These are phyloP conservation scores for Vitellaria paradoxa DNA, from an alignment of 179 eudicot species.

Conservation along the genomic window DNA sequence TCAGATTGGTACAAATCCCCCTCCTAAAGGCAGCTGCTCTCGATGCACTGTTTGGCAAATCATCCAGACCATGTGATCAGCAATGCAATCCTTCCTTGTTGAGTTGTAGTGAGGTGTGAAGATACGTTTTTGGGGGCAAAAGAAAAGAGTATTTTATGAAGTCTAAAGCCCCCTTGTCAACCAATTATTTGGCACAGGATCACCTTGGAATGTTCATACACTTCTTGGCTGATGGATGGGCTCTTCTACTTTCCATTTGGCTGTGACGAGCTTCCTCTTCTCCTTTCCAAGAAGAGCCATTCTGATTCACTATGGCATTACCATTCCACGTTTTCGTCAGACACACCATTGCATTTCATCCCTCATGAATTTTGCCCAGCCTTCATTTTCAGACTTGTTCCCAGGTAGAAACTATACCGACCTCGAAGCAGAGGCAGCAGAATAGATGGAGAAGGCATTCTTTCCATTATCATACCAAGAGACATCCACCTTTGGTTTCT, in stretches of 20 bases:
- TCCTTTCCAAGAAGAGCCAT: conserved; percentile 58
- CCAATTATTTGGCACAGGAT: conserved; percentile 83
- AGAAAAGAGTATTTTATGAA: conserved; percentile 29
- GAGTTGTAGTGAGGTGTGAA: conserved; percentile 27
- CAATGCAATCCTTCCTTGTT: conserved; percentile 11
- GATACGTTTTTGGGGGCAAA: conserved; percentile 20
- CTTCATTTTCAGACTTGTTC: conserved; percentile 43
- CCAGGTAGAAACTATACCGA: conserved; percentile 26
- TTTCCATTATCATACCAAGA: conserved; percentile 61
- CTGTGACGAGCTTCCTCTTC: conserved; percentile 60
- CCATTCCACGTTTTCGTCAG: conserved; percentile 52
- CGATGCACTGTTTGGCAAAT: not conserved
- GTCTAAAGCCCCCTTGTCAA: conserved; percentile 58
- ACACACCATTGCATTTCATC: conserved; percentile 56
- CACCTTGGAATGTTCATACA: conserved; percentile 38
- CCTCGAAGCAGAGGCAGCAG: conserved; percentile 58
- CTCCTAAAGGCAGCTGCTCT: conserved; percentile 2
- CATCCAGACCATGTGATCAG: conserved; percentile 2
- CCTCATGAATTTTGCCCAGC: conserved; percentile 61
- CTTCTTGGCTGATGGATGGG: conserved; percentile 48
- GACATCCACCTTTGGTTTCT: conserved; percentile 66
- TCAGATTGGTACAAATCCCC: not conserved
- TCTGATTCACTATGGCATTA: conserved; percentile 62
- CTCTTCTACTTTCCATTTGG: conserved; percentile 43
- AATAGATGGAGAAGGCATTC: conserved; percentile 59